Evolutionary conservation across 345 rosid species (phyloP).

Genomic region (Brassica rapa): DNA sequence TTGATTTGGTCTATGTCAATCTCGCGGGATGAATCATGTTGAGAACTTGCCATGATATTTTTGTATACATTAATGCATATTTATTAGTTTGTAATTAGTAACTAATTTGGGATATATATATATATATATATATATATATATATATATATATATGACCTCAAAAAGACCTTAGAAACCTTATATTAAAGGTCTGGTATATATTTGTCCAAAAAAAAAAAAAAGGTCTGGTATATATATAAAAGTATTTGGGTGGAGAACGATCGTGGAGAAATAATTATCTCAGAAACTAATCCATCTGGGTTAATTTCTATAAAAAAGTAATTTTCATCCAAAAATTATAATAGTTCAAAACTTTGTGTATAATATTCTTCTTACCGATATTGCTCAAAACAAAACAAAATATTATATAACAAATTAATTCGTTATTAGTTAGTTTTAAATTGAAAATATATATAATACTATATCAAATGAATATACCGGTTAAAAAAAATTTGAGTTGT

Average conservation of each 20-base stretch:
- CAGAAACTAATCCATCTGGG: neutral
- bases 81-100: neutral
- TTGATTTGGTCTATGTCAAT: conserved; percentile 9
- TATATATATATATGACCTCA: too few species aligned
- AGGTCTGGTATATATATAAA: too few species aligned
- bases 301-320: neutral
- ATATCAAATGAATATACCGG: neutral
- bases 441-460: neutral
- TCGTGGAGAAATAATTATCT: too few species aligned
- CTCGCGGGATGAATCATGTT: conserved; percentile 2
- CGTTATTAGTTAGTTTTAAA: neutral
- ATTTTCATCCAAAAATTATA: neutral
- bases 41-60: conserved; percentile 1
- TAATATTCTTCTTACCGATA: neutral
- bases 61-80: neutral
- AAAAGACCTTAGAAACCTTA: too few species aligned
- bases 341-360: neutral
- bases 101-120: neutral
- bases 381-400: neutral
- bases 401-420: neutral
- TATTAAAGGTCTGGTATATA: too few species aligned
- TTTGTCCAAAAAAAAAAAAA: too few species aligned
- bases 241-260: too few species aligned
- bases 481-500: neutral
- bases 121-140: too few species aligned